Evolutionary conservation across 2,329 filamentous ascomycete species (phyloP).

Genomic region (Aspergillus arachidicola): DNA sequence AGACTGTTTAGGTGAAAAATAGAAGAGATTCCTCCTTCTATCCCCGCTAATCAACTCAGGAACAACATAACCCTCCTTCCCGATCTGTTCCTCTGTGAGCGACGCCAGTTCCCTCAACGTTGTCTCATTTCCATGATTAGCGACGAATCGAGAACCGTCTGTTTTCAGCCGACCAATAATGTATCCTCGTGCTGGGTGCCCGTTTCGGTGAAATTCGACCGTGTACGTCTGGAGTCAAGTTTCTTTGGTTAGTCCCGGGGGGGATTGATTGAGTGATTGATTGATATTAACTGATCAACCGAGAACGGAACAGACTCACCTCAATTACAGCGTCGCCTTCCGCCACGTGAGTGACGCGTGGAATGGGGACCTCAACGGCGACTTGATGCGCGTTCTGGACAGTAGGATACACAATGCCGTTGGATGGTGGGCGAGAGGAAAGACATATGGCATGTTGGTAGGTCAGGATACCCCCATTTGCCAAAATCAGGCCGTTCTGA

Average conservation of each 20-base stretch:
- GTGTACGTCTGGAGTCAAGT: neutral
- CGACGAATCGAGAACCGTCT: neutral
- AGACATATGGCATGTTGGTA: too few relatives aligned
- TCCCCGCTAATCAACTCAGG: neutral
- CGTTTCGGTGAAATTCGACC: neutral
- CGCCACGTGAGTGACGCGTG: too few relatives aligned
- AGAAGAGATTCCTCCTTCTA: neutral
- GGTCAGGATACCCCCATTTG: too few relatives aligned
- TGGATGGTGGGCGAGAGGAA: too few relatives aligned
- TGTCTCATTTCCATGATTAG: neutral
- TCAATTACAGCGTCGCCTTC: too few relatives aligned
- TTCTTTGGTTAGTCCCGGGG: neutral
- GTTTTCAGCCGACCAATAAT: neutral
- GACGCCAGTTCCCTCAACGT: neutral
- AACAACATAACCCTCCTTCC: neutral
- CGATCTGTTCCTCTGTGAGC: neutral
- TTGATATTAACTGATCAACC: too few relatives aligned
- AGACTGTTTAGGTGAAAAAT: neutral
- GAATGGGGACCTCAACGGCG: too few relatives aligned
- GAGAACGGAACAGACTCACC: too few relatives aligned
- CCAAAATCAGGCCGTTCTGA: too few relatives aligned
- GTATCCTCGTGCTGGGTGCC: neutral
- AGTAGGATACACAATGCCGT: too few relatives aligned
- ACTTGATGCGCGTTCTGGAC: too few relatives aligned
- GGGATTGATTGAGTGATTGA: too few relatives aligned